A percentile compares a stretch with the other conserved stretches of the same genome.
These are phyloP conservation scores for Colletotrichum sp. DNA, from an alignment of 2,329 filamentous ascomycete genomes.

Conservation along the genomic window DNA sequence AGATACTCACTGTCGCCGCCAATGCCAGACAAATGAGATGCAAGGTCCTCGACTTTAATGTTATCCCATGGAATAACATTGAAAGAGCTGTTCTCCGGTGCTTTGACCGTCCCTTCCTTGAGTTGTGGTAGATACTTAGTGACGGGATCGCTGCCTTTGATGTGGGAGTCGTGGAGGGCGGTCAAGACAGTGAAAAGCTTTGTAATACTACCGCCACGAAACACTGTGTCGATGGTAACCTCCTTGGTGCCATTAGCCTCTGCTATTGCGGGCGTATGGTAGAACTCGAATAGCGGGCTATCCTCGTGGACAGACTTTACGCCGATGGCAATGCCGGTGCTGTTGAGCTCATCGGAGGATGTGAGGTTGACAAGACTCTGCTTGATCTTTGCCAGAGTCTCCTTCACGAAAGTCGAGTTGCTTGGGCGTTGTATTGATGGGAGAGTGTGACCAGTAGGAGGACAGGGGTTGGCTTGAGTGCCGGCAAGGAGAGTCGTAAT, in stretches of 20 bases:
- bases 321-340: constrained; percentile 41
- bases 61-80: constrained; percentile 18
- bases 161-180: constrained; percentile 32
- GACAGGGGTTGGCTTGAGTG: neutral
- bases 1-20: constrained; percentile 18
- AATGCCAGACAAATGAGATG: constrained; percentile 23
- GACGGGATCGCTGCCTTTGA: constrained; percentile 31
- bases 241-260: constrained; percentile 17
- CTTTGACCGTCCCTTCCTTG: neutral
- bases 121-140: constrained; percentile 28
- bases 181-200: constrained; percentile 45
- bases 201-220: constrained; percentile 46
- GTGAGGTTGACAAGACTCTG: constrained; percentile 9
- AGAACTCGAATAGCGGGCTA: constrained; percentile 40
- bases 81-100: neutral
- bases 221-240: constrained; percentile 45
- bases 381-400: neutral
- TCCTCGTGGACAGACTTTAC: constrained; percentile 48
- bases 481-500: neutral
- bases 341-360: constrained; percentile 24
- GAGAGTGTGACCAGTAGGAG: neutral
- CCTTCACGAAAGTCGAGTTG: neutral
- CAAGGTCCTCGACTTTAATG: constrained; percentile 22
- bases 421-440: neutral
- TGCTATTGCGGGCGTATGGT: constrained; percentile 41